These are phyloP conservation scores for Malassezia pachydermatis DNA, from an alignment of 1,284 basidiomycete species.

Conservation along the genomic window DNA sequence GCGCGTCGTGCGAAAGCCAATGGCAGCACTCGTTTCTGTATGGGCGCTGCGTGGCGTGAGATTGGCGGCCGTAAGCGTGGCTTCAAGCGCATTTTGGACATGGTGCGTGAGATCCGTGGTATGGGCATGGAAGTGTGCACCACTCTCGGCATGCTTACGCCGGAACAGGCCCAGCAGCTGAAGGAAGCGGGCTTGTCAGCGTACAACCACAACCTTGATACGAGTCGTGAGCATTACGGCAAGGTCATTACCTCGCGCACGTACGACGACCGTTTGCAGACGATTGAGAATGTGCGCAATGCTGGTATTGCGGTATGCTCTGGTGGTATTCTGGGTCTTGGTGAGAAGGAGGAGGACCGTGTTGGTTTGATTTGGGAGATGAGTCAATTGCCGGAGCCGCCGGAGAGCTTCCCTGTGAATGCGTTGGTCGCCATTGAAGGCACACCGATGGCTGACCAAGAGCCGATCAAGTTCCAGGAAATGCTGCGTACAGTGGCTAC, in stretches of 20 bases:
- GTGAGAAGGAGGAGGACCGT: slow-evolving; percentile 79
- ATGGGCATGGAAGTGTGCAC: slow-evolving; percentile 69
- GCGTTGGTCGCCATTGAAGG: slow-evolving; percentile 63
- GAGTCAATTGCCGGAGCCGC: slow-evolving; percentile 77
- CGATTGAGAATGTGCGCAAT: slow-evolving; percentile 77
- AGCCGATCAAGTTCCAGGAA: slow-evolving; percentile 58
- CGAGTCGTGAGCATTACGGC: slow-evolving; percentile 91
- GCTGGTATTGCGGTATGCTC: slow-evolving; percentile 96
- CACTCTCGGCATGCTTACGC: slow-evolving; percentile 87
- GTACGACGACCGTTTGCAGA: slow-evolving; percentile 84
- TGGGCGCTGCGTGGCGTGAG: slow-evolving; percentile 99
- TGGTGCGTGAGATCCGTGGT: slow-evolving; percentile 61
- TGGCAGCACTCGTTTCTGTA: slow-evolving; percentile 93
- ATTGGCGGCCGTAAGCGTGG: slow-evolving; percentile 84
- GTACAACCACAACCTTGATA: slow-evolving; percentile 98
- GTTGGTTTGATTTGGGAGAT: slow-evolving; percentile 92
- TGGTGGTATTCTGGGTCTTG: slow-evolving; percentile 88
- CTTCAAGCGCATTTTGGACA: slow-evolving; percentile 82
- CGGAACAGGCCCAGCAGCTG: slow-evolving; percentile 72
- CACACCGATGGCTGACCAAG: slow-evolving; percentile 55
- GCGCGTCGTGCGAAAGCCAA: slow-evolving; percentile 85
- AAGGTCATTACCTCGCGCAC: slow-evolving; percentile 85
- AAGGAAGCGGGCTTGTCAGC: slow-evolving; percentile 93
- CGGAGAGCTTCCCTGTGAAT: slow-evolving; percentile 97
- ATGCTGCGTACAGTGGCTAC: slow-evolving; percentile 89